Conservation (phyloP, 1,284 basidiomycete genomes). For the Golubevia pallescens region DNA sequence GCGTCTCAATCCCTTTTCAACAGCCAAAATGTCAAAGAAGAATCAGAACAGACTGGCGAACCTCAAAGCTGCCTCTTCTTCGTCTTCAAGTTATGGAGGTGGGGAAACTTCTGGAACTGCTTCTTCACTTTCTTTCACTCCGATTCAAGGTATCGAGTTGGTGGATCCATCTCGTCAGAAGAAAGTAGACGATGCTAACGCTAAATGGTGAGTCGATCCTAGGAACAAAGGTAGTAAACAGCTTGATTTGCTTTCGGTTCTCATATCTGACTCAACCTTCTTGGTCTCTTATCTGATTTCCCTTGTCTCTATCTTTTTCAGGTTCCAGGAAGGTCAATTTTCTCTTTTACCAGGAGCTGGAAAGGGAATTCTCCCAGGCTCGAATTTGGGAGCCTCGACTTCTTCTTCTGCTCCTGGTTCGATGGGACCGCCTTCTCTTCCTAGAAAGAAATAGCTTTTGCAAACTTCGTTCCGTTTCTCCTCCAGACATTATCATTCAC, state of each 20-base stretch:
- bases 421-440: constrained; percentile 22
- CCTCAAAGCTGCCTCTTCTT: constrained; percentile 23
- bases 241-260: neutral
- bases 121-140: constrained; percentile 90
- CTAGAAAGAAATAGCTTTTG: constrained; percentile 8
- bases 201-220: constrained; percentile 65
- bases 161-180: constrained; percentile 63
- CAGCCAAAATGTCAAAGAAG: constrained; percentile 50
- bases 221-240: no score
- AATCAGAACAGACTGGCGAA: constrained; percentile 50
- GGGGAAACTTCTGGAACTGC: constrained; percentile 80
- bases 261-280: neutral
- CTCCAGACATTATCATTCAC: neutral
- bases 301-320: neutral
- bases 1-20: no score
- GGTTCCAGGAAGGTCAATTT: constrained; percentile 50
- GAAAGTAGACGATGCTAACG: constrained; percentile 61
- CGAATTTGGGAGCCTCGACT: constrained; percentile 2
- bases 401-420: constrained; percentile 2
- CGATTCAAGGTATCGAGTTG: constrained; percentile 80
- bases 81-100: neutral
- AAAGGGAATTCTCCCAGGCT: constrained; percentile 1
- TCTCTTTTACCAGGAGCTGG: constrained; percentile 37
- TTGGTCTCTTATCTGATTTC: neutral
- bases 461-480: neutral